These are phyloP conservation scores for Huntiella omanensis DNA, from an alignment of 2,329 filamentous ascomycete genomes.

Conservation along the genomic window DNA sequence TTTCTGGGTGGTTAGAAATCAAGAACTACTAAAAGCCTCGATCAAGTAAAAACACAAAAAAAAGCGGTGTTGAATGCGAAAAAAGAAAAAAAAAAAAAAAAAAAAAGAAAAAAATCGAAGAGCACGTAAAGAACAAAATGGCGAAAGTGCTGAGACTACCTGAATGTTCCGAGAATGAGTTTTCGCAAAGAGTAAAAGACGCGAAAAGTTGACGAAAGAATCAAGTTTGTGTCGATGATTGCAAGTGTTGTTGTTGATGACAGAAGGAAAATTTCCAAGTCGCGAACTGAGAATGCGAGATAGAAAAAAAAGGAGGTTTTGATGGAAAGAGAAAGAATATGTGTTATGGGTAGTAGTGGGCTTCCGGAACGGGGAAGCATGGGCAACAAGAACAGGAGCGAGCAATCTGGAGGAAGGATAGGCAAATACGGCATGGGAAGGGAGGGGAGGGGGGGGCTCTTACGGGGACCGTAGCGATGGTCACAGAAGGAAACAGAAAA, in stretches of 20 bases:
- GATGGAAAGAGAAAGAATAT: conserved; percentile 10
- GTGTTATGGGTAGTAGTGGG: conserved; percentile 2
- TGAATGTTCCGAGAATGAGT: background rate
- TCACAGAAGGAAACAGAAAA: conserved; percentile 8
- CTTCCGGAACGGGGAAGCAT: conserved; percentile 2
- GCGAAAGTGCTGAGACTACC: background rate
- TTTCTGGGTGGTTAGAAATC: conserved; percentile 1
- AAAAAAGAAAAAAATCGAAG: conserved; percentile 1
- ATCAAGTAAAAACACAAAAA: background rate
- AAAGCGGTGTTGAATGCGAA: background rate
- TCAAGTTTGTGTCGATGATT: background rate
- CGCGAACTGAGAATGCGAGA: background rate
- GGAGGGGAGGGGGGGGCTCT: background rate
- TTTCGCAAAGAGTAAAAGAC: background rate
- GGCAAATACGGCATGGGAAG: background rate
- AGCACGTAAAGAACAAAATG: background rate
- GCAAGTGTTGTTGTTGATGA: conserved; percentile 6
- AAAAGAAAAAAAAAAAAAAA: conserved; percentile 3
- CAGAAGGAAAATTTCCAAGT: conserved; percentile 4
- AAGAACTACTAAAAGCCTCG: conserved; percentile 11
- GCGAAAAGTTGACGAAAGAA: background rate
- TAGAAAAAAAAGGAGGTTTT: conserved; percentile 11
- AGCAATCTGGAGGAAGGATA: conserved; percentile 1
- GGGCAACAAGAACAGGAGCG: background rate
- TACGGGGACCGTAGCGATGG: background rate